phyloP scores from a whole-genome alignment of 805 yeast genomes.

The Zygotorulaspora danielsina region DNA sequence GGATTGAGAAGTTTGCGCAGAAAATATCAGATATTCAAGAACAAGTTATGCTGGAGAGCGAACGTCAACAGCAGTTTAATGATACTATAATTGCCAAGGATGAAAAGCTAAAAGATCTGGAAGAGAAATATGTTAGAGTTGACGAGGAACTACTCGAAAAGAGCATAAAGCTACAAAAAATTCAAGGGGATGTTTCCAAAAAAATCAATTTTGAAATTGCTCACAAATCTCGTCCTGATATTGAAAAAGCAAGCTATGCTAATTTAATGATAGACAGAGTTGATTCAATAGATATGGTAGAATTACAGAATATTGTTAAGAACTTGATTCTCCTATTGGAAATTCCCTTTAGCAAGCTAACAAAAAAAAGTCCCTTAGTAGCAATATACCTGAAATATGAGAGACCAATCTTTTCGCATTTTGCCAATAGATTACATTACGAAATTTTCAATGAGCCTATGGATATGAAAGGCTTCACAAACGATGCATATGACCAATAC shows the following conservation, averaged over 20 bases:
- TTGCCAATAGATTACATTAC: slow-evolving; percentile 33
- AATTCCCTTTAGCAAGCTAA: slow-evolving; percentile 33
- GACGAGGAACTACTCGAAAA: slow-evolving; percentile 4
- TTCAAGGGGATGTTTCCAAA: slow-evolving; percentile 25
- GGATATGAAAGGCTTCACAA: slow-evolving; percentile 22
- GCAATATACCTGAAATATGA: slow-evolving; percentile 27
- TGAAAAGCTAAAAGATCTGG: not conserved
- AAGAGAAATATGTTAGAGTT: slow-evolving; percentile 1
- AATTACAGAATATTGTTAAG: slow-evolving; percentile 37
- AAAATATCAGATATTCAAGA: slow-evolving; percentile 4
- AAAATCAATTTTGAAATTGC: slow-evolving; percentile 25
- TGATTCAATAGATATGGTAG: slow-evolving; percentile 29
- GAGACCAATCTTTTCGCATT: slow-evolving; percentile 29
- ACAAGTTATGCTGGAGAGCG: slow-evolving; percentile 3
- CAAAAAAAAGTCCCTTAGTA: slow-evolving; percentile 27
- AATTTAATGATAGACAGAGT: slow-evolving; percentile 27
- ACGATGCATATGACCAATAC: slow-evolving; percentile 23
- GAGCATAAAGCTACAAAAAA: slow-evolving; percentile 4
- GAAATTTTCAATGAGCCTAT: slow-evolving; percentile 33
- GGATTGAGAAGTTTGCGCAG: slow-evolving; percentile 5
- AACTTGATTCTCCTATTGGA: slow-evolving; percentile 33
- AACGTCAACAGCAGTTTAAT: slow-evolving; percentile 3
- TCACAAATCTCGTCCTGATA: slow-evolving; percentile 26
- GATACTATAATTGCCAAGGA: slow-evolving; percentile 8
- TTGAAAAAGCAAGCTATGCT: slow-evolving; percentile 21